Conservation (phyloP, 192 early-diverging fungal genomes). For the Gonapodya prolifera region DNA sequence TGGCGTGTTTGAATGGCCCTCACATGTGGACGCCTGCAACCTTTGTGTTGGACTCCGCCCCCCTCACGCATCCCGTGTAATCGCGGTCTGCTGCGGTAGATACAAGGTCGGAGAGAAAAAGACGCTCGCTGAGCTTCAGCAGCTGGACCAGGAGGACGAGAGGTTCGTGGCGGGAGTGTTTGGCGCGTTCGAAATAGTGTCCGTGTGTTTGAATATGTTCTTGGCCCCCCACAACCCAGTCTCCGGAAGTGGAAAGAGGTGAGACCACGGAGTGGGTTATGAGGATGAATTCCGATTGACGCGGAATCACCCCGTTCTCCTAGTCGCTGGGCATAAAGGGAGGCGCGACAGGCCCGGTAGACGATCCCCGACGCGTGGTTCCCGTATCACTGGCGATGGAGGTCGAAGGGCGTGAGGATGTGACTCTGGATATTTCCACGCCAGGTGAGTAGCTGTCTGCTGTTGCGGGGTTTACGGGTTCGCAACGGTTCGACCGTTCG, state of each 20-base stretch:
- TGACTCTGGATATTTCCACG: constrained; percentile 61
- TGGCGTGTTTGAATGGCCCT: too few species aligned
- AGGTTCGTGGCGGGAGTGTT: too few species aligned
- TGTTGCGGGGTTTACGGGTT: not conserved
- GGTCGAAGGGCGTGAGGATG: constrained; percentile 59
- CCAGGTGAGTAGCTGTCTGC: constrained; percentile 31
- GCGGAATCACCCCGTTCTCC: not conserved
- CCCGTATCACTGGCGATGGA: constrained; percentile 34
- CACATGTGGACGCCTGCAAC: too few species aligned
- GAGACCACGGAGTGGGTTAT: not conserved
- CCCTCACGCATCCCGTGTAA: too few species aligned
- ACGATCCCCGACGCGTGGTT: constrained; percentile 47
- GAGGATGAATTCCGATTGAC: not conserved
- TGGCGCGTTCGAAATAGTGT: too few species aligned
- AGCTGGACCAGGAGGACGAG: too few species aligned
- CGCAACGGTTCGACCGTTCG: not conserved
- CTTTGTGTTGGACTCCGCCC: too few species aligned
- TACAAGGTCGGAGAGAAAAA: constrained; percentile 93
- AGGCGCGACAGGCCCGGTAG: constrained; percentile 25
- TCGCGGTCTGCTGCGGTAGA: too few species aligned
- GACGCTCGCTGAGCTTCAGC: constrained; percentile 66
- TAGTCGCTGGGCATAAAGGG: constrained; percentile 68
- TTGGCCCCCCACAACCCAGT: too few species aligned
- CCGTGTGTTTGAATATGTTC: too few species aligned
- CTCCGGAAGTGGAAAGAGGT: constrained; percentile 87